Conservation (phyloP, 2,329 filamentous ascomycete species). For the Herpotrichia juniperi region DNA sequence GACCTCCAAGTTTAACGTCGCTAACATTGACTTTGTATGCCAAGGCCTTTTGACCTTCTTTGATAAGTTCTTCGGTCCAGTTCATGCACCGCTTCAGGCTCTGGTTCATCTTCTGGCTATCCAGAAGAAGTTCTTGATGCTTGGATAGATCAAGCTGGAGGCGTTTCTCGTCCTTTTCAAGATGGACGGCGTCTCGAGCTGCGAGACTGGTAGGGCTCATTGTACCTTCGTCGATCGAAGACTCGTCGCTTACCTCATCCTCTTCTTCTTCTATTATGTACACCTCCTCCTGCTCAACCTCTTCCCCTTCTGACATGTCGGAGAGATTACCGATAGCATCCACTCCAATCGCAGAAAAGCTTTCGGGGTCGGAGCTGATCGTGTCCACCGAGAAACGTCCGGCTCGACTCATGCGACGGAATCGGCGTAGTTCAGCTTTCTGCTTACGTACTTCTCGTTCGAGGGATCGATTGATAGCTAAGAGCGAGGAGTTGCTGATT, state of each 20-base stretch:
- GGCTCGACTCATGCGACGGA: constrained; percentile 81
- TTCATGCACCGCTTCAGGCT: constrained; percentile 87
- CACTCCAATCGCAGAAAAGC: constrained; percentile 32
- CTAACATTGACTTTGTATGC: constrained; percentile 79
- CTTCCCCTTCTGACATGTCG: constrained; percentile 45
- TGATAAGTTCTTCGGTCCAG: constrained; percentile 90
- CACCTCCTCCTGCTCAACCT: constrained; percentile 46
- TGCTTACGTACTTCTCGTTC: constrained; percentile 93
- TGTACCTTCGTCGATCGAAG: constrained; percentile 59
- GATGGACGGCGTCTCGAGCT: constrained; percentile 57
- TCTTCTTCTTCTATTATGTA: constrained; percentile 41
- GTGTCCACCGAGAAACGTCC: constrained; percentile 71
- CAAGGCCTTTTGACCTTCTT: constrained; percentile 84
- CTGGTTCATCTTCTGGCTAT: constrained; percentile 94
- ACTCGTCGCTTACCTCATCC: constrained; percentile 54
- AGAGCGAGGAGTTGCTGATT: constrained; percentile 92
- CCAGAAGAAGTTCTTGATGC: constrained; percentile 85
- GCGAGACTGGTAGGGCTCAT: constrained; percentile 50
- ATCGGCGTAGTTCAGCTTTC: constrained; percentile 84
- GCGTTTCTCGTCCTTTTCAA: constrained; percentile 79
- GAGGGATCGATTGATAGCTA: constrained; percentile 92
- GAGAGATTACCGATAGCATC: constrained; percentile 44
- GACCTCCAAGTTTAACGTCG: constrained; percentile 81
- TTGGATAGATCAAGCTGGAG: constrained; percentile 85
- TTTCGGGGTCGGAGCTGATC: constrained; percentile 55